phyloP scores from a whole-genome alignment of 192 early-diverging fungal genomes.

The Coemansia sp. region DNA sequence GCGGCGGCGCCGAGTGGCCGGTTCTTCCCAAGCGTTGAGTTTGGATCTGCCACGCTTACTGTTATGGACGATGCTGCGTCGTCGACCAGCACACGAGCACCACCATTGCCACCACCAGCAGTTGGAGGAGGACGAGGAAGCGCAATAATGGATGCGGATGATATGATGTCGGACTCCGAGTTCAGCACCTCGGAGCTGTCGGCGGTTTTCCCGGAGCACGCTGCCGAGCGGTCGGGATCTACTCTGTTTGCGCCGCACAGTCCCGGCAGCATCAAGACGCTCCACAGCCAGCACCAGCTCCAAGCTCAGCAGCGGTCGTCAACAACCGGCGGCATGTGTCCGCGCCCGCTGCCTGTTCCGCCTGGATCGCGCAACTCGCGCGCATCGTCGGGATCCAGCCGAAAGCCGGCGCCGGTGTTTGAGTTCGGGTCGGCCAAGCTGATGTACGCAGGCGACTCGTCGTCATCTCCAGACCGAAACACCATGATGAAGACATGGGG shows the following conservation, averaged over 20 bases:
- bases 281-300: conserved; percentile 12
- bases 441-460: conserved; percentile 15
- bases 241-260: conserved; percentile 24
- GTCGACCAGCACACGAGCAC: conserved; percentile 10
- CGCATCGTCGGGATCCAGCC: conserved; percentile 5
- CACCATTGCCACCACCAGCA: conserved; percentile 8
- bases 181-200: conserved; percentile 23
- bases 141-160: conserved; percentile 1
- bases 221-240: conserved; percentile 28
- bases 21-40: conserved; percentile 31
- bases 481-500: conserved; percentile 22
- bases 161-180: conserved; percentile 28
- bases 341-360: conserved; percentile 37
- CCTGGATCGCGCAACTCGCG: conserved; percentile 13
- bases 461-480: neutral
- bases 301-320: neutral
- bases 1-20: conserved; percentile 1
- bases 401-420: conserved; percentile 46
- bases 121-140: neutral
- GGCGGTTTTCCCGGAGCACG: conserved; percentile 29
- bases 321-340: conserved; percentile 1
- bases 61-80: conserved; percentile 14
- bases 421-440: conserved; percentile 50
- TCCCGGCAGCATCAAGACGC: conserved; percentile 8
- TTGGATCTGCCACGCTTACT: conserved; percentile 37